A percentile compares a stretch with the other conserved stretches of the same genome.
These are phyloP conservation scores for Phytophthora pluvialis DNA, from an alignment of 352 stramenopile genomes.

Conservation along the genomic window DNA sequence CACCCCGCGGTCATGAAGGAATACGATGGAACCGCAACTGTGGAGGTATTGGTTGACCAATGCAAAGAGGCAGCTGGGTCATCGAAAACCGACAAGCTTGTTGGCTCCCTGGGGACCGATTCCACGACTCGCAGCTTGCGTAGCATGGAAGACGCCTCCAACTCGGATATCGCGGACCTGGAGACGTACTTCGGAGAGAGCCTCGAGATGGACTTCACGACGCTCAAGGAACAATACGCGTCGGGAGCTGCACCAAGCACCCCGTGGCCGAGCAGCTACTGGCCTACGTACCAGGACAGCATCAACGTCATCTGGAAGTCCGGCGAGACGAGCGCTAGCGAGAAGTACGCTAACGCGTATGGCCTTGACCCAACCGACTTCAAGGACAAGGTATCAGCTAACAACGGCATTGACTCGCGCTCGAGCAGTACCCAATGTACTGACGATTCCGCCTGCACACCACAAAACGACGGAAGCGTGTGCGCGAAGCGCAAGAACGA, in stretches of 20 bases:
- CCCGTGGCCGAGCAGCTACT: constrained; percentile 67
- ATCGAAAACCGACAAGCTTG: constrained; percentile 1
- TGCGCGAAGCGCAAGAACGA: constrained; percentile 38
- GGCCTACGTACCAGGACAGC: constrained; percentile 62
- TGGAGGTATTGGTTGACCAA: constrained; percentile 1
- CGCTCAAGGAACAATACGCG: constrained; percentile 39
- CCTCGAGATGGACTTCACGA: constrained; percentile 36
- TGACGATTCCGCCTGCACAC: constrained; percentile 27
- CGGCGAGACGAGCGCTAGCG: constrained; percentile 31
- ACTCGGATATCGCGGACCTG: constrained; percentile 39
- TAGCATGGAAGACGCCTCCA: constrained; percentile 33
- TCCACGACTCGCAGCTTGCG: constrained; percentile 13
- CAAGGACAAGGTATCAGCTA: constrained; percentile 42
- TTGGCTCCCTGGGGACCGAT: not conserved
- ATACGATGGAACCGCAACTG: constrained; percentile 1
- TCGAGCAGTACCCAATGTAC: constrained; percentile 30
- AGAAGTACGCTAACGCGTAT: constrained; percentile 55
- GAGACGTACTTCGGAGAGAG: constrained; percentile 39
- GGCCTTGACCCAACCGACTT: constrained; percentile 43
- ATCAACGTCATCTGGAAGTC: constrained; percentile 63
- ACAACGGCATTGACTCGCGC: constrained; percentile 40
- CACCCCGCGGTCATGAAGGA: constrained; percentile 29
- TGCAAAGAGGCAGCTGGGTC: constrained; percentile 4
- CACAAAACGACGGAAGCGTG: constrained; percentile 27
- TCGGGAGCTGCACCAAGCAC: constrained; percentile 15